Percentiles rank a stretch among this genome's conserved stretches.
phyloP scores from a whole-genome alignment of 2,329 filamentous ascomycete species.

The Fusarium odoratissimum region DNA sequence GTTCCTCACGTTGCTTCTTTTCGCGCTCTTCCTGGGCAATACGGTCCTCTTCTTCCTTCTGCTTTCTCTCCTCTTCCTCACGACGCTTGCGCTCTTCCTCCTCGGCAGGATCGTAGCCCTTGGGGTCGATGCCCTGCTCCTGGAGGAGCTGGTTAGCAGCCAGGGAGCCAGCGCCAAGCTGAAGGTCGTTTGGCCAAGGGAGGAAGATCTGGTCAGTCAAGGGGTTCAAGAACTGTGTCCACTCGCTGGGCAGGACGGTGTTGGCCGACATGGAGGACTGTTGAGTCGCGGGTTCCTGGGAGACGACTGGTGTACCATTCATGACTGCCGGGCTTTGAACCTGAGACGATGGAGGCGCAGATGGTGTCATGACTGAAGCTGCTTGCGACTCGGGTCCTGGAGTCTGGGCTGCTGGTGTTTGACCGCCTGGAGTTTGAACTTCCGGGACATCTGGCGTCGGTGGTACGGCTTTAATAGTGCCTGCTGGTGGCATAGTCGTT shows the following conservation, averaged over 20 bases:
- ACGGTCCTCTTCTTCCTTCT: slow-evolving; percentile 60
- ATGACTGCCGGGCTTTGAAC: slow-evolving; percentile 49
- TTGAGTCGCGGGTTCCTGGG: slow-evolving; percentile 49
- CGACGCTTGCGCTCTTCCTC: slow-evolving; percentile 64
- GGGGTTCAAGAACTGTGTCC: slow-evolving; percentile 66
- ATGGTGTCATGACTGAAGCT: slow-evolving; percentile 48
- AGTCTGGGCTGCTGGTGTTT: slow-evolving; percentile 49
- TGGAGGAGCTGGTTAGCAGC: slow-evolving; percentile 71
- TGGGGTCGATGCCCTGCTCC: slow-evolving; percentile 72
- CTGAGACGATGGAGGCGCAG: slow-evolving; percentile 49
- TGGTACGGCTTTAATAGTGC: slow-evolving; percentile 56
- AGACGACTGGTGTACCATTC: slow-evolving; percentile 49
- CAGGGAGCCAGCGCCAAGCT: slow-evolving; percentile 76
- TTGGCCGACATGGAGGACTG: slow-evolving; percentile 48
- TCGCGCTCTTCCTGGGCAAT: slow-evolving; percentile 60
- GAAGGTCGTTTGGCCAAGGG: slow-evolving; percentile 80
- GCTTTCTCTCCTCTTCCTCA: slow-evolving; percentile 62
- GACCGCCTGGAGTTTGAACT: slow-evolving; percentile 47
- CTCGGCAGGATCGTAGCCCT: slow-evolving; percentile 66
- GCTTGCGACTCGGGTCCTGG: slow-evolving; percentile 48
- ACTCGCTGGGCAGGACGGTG: slow-evolving; percentile 61
- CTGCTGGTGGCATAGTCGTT: slow-evolving; percentile 78
- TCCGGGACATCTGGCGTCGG: slow-evolving; percentile 41
- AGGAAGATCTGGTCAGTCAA: slow-evolving; percentile 71
- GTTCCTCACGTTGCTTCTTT: slow-evolving; percentile 53